Base-by-base conservation (phyloP, 129 eudicot genomes). In the Erigeron canadensis region DNA sequence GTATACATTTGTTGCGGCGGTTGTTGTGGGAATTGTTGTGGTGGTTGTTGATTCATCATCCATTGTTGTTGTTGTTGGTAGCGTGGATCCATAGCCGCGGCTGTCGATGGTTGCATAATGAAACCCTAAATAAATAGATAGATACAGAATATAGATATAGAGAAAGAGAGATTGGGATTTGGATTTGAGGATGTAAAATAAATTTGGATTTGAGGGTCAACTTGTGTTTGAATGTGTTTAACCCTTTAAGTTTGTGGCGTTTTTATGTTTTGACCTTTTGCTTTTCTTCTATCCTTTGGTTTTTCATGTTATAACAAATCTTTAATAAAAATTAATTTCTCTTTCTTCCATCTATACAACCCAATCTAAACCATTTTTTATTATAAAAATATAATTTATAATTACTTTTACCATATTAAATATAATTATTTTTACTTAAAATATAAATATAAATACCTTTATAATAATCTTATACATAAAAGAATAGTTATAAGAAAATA, bases 31-130 rank as follows among this genome's bases (percentile, higher is more conserved):
- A 63, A 79, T 65, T 82, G 87, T 13, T 67, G 80, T 13, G 74
- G 91, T 37, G 77, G 88, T 13, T 76, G 79, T 50, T 82, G 86
- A 38, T 75, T 74, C 85, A 77, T 74, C 83, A 81, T 77, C 88
- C 85, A 81, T 34, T 71, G 84, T 53, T 82, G 86, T 1, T 50
- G 56, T 48, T 82, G 84, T 16, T 88, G 94, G 42, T 81, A 83
- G 58, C 84, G 84, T 12, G 83, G 85, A 70, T 80, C 95, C 88
- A 85, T 81, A 2, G 75, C 64, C 15, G 77, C 81, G 19, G 85
- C 15, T 41, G 70, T 46, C 63, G 77, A 76, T 38, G 90, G 91
- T 71, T 86, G 90, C 86, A 76, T 83, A 77, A 69, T 79, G 82
- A 72, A 83, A 69, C 71, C 75, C 81, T 71, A 63, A 69, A 64